Evolutionary conservation across 805 yeast genomes (phyloP).

Genomic region (Wickerhamomyces strasburgensis): DNA sequence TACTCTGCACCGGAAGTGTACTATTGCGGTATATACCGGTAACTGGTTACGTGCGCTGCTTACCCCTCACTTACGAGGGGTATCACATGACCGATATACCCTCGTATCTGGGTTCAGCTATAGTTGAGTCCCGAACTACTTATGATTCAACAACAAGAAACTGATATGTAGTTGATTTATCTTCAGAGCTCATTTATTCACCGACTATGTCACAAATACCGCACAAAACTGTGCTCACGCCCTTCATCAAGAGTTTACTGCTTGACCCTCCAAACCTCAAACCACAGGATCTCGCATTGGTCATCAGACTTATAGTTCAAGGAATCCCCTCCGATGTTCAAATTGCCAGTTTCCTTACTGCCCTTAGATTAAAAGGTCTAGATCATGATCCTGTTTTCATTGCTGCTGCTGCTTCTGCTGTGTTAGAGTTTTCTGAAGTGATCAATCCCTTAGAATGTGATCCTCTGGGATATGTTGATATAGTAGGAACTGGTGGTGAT

Average conservation of each 20-base stretch:
- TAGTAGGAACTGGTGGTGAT: slow-evolving; percentile 99
- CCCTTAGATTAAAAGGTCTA: slow-evolving; percentile 63
- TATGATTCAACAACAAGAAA: too few relatives aligned
- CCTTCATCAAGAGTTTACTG: slow-evolving; percentile 63
- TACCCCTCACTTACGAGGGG: too few relatives aligned
- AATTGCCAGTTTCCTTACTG: slow-evolving; percentile 74
- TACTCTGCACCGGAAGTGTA: too few relatives aligned
- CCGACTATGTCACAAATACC: too few relatives aligned
- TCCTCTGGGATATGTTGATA: slow-evolving; percentile 61
- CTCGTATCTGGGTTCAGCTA: too few relatives aligned
- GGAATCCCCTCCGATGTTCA: slow-evolving; percentile 65
- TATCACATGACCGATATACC: too few relatives aligned
- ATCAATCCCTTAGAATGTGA: slow-evolving; percentile 44
- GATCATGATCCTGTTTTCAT: slow-evolving; percentile 80
- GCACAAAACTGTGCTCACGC: slow-evolving; percentile 38
- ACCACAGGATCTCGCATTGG: slow-evolving; percentile 59
- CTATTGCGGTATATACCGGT: too few relatives aligned
- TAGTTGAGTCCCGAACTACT: too few relatives aligned
- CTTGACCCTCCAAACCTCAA: slow-evolving; percentile 56
- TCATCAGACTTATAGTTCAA: slow-evolving; percentile 55
- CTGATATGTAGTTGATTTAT: too few relatives aligned
- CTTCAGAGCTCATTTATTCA: too few relatives aligned
- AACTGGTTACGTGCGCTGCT: too few relatives aligned
- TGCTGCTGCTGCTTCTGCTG: slow-evolving; percentile 78
- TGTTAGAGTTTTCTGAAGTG: slow-evolving; percentile 57